Evolutionary conservation across 2,329 filamentous ascomycete species (phyloP), one percentile per base, ranked within the genome.

Genomic region (Trichoderma afroharzianum): DNA sequence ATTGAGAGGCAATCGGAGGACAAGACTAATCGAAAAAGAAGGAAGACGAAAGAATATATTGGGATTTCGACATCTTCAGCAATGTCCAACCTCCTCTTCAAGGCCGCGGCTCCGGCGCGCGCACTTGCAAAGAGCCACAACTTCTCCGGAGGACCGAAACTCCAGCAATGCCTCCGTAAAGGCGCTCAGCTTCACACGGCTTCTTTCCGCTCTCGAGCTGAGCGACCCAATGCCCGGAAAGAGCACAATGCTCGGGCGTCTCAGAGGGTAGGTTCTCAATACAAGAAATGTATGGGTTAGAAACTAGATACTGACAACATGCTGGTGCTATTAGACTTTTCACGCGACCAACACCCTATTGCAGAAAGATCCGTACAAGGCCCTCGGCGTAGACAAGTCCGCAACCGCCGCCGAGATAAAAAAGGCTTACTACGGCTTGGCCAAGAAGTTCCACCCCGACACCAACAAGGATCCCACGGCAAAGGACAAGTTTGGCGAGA

Each of bases 391-490:
- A 33, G 86, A 86, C 77, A 97, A 95, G 81, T 87, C 83, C 73
- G 93, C 96, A n/a, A 91, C 93, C 1, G 85, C 94, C 3, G 85
- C 90, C 72, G 95, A 98, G 43, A 98, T 99, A 80, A 99, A 99
- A 81, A 98, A 98, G 82, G 95, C 96, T 3, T 99, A 99, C 85
- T 99, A 99, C 80, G 93, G 95, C 64, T 86, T 98, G 72, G 96
- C 96, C 24, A 99, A 99, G 83, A 99, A 98, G 79, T 99, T 90
- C 80, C 96, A 99, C 78, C 96, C 96, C 9, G 96, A 99, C 80
- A 98, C 96, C 43, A 99, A 98, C 86, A 98, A 98, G 81, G 96
- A 98, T 76, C 82, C 93, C 3, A 88, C 85, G n/a, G 95, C 96
- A 43, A 98, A 98, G 81, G 96, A 98, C 77, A 95, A 93, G 78